Base-by-base conservation (phyloP, 1,139 yeast genomes). In the Citeromyces siamensis region DNA sequence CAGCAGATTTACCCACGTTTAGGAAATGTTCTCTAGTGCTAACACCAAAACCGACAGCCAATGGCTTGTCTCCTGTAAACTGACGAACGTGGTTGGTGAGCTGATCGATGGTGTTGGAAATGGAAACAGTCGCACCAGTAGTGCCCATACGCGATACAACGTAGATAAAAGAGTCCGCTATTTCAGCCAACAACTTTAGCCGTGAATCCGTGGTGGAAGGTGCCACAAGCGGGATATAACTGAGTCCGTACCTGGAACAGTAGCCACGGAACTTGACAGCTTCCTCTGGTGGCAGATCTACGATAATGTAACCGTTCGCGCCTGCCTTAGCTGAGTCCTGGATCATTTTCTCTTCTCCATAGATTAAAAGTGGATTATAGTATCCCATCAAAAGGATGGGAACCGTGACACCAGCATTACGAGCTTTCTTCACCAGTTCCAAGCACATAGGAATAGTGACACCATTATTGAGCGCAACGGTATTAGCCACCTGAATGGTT, bases 71-170 rank as follows among this genome's bases (percentile, higher is more conserved):
- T 34, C 80, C 79, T 8, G 94, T 71, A 52, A 71, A 68, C 44
- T 71, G 66, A 53, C 94, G 73, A 12, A 93, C 94, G 48, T 88
- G 74, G 31, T 66, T 66, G 49, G 93, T 75, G 44, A 90, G 68
- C 33, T 66, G 74, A 22, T 76, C 75, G 41, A 88, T 70, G 45
- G 79, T 79, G 5, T 64, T 53, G 32, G 82, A 71, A 37, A 90
- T 76, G 29, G 71, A 60, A 12, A 72, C 67, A 17, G 76, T 64
- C 21, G 94, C 93, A 55, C 99, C 98, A 27, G 99, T 90, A 39
- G 95, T 80, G 45, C 97, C 96, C 98, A 90, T 90, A 56, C 94
- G 74, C 6, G 96, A 85, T 16, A 90, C 97, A 34, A 90, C 97
- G 51, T 90, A 90, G 42, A 90, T 80, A 58, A 90, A 90, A 1